Evolutionary conservation across 371 early-diverging fungal species (phyloP), one percentile per base, ranked within the genome.

Genomic region (Zopfochytrium polystomum): DNA sequence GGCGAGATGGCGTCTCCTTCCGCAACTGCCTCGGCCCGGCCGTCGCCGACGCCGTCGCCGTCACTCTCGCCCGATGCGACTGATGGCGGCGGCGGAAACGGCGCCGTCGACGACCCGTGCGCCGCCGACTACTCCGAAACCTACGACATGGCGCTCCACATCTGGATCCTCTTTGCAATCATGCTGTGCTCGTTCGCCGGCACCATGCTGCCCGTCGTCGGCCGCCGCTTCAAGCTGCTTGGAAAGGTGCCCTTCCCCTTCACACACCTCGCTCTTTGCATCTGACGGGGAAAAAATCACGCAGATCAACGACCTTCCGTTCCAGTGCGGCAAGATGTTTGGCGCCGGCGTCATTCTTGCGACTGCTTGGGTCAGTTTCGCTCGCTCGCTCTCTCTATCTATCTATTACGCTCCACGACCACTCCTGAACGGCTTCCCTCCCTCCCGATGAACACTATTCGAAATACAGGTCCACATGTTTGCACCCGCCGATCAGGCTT

Each of bases 121-220:
- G 59, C 57, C 56, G 3, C 4, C 11, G 49, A 18, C 44, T 6
- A 35, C 26, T 49, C 47, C 4, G 80, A 72, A 32, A 61, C 70
- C 29, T 80, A 81, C 49, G 57, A 79, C 56, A 50, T 73, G 25
- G 66, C 72, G 27, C 69, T 81, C n/a, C 85, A 86, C 60, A 67
- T 87, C 38, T 84, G 73, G 11, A 78, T 84, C 32, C 69, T 87
- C 30, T 76, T 88, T 60, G 73, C 83, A 30, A 72, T 89, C 50
- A 63, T 83, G 38, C 63, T 63, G 2, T 57, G 74, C 32, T 67
- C 68, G 35, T 59, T 67, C 26, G n/a, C 48, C 32, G 68, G 68
- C 30, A 58, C 59, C 15, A n/a, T 63, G 34, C 29, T 67, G 4
- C 68, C 68, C 13, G 35, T 67, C 42, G 2, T 66, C 15, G 65